Evolutionary conservation across 2,329 filamentous ascomycete genomes (phyloP), one percentile per base, ranked within the genome.

Genomic region (Diaporthe aspalathi): DNA sequence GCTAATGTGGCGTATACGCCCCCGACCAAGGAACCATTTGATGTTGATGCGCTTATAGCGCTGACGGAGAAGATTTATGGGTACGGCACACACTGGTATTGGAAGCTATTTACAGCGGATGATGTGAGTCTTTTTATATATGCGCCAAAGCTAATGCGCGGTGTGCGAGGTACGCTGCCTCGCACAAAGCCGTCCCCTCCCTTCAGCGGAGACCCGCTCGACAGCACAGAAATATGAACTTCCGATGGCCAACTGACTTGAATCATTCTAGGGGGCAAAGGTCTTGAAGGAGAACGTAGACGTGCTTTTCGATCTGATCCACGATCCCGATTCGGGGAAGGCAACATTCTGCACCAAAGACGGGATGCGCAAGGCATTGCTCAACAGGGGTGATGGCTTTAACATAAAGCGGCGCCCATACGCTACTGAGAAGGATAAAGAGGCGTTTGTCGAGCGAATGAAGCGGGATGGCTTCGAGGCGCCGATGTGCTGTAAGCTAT

Each of bases 41-140:
- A 84, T 68, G 78, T 85, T 2, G 80, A 82, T 3, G 71, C 70
- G 5, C 68, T 76, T 1, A 83, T 83, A 70, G 74, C 74, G 8
- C 8, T 75, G 14, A 79, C 79, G 0, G 74, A 80, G 47, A 71
- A 80, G 68, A 45, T 60, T 0, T 79, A 82, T 27, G 85, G 85
- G 12, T 79, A 80, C 52, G 77, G 80, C 3, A 35, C 77, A 1
- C 81, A 78, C 53, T 77, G 79, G 38, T 88, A 87, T 78, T 87
- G 84, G 84, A 75, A 84, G 63, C 80, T 87, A 38, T 83, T 86
- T 74, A 78, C 78, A 0, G 77, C 81, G 0, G 75, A 79, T 0
- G 83, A 86, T 47, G 60, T n/a, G n/a, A n/a, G n/a, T n/a, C n/a
- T n/a, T n/a, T n/a, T n/a, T n/a, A n/a, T n/a, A n/a, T n/a, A n/a